These are phyloP conservation scores for Linum trigynum DNA, from an alignment of 345 rosid genomes.

Conservation along the genomic window DNA sequence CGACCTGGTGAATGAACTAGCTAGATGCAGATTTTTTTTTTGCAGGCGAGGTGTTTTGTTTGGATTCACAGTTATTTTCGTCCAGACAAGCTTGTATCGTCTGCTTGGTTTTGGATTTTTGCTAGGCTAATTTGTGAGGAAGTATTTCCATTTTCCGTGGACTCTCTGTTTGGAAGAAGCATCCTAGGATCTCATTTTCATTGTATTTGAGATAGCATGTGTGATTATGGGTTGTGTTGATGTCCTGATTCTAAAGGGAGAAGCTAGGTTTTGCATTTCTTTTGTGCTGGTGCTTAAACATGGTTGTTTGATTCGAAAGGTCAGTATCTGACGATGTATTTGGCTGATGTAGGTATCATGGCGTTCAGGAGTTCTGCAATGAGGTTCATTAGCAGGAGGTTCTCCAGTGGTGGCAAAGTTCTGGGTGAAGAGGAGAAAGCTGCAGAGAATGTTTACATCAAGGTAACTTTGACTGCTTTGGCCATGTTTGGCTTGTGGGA, in stretches of 20 bases:
- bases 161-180: not conserved
- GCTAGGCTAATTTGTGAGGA: not conserved
- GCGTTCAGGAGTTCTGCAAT: conserved; percentile 38
- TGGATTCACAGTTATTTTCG: not conserved
- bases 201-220: not conserved
- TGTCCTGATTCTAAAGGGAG: not conserved
- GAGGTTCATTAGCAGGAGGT: conserved; percentile 51
- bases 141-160: not conserved
- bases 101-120: not conserved
- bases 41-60: no score
- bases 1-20: not conserved
- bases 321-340: not conserved
- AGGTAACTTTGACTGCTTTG: conserved; percentile 29
- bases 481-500: not conserved
- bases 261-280: not conserved
- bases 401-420: conserved; percentile 61
- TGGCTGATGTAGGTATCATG: conserved; percentile 25
- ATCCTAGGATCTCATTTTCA: not conserved
- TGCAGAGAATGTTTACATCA: conserved; percentile 85
- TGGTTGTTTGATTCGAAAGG: not conserved
- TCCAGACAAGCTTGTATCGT: not conserved
- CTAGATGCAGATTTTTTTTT: no score
- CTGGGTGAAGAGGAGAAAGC: conserved; percentile 92
- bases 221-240: not conserved
- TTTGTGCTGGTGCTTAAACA: not conserved